These are phyloP conservation scores for Mortierella sp. DNA, from an alignment of 371 early-diverging fungal genomes.

Conservation along the genomic window DNA sequence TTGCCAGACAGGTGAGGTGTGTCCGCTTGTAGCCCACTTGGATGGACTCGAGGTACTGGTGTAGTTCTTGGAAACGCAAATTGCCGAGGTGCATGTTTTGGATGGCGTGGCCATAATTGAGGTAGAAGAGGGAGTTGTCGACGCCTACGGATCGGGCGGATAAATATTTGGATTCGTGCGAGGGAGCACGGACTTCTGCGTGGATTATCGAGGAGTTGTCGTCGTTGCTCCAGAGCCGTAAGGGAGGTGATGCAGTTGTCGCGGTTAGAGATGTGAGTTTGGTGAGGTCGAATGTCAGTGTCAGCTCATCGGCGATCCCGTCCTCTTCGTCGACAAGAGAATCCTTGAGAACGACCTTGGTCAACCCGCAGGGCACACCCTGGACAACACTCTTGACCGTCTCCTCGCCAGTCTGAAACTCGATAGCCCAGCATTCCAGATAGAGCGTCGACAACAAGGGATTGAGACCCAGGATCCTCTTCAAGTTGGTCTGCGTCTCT, in stretches of 20 bases:
- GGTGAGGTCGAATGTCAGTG: not conserved
- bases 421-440: not conserved
- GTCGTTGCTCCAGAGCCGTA: not conserved
- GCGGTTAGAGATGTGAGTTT: not conserved
- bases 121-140: conserved; percentile 10
- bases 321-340: not conserved
- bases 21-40: not conserved
- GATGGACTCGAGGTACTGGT: not conserved
- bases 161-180: not conserved
- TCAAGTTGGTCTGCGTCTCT: not conserved
- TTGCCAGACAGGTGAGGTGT: not conserved
- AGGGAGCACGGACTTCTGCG: not conserved
- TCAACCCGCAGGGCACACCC: not conserved
- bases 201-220: not conserved
- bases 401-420: not conserved
- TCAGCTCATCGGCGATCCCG: not conserved
- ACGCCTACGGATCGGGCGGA: not conserved
- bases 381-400: not conserved
- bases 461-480: not conserved
- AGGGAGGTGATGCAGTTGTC: too few relatives aligned
- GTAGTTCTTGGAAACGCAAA: not conserved
- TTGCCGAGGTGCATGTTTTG: not conserved
- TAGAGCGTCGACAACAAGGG: not conserved
- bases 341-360: not conserved
- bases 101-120: not conserved